Evolutionary conservation across 1,139 yeast genomes (phyloP).

Genomic region (Groenewaldozyma auringiensis): DNA sequence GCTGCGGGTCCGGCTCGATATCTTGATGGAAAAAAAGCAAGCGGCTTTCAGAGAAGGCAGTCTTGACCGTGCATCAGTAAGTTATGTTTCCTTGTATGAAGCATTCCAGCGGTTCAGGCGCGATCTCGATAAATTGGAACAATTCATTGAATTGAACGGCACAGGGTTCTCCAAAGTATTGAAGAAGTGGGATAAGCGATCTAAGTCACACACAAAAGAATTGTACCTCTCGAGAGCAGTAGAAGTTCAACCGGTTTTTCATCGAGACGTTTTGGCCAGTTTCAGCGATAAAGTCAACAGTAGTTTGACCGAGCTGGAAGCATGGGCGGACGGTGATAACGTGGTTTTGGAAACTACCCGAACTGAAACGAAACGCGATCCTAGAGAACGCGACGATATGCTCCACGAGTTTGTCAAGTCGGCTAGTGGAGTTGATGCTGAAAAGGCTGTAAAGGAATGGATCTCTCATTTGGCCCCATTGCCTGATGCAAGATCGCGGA

Average conservation of each 20-base stretch:
- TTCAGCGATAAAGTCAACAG: slow-evolving; percentile 76
- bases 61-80: slow-evolving; percentile 42
- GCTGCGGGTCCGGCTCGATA: slow-evolving; percentile 63
- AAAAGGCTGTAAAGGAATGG: slow-evolving; percentile 30
- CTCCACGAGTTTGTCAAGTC: slow-evolving; percentile 60
- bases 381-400: slow-evolving; percentile 44
- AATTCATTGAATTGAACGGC: slow-evolving; percentile 87
- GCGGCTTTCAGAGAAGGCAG: slow-evolving; percentile 44
- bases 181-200: slow-evolving; percentile 96
- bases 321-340: slow-evolving; percentile 70
- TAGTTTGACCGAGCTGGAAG: slow-evolving; percentile 74
- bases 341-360: slow-evolving; percentile 26
- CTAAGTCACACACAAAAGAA: slow-evolving; percentile 91
- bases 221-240: slow-evolving; percentile 86
- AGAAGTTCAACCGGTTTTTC: slow-evolving; percentile 93
- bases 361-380: slow-evolving; percentile 11
- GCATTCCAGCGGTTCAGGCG: slow-evolving; percentile 85
- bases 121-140: slow-evolving; percentile 80
- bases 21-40: slow-evolving; percentile 62
- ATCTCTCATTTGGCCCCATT: slow-evolving; percentile 44
- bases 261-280: slow-evolving; percentile 77
- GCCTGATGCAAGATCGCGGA: slow-evolving; percentile 38
- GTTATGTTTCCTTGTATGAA: slow-evolving; percentile 65
- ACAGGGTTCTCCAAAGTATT: slow-evolving; percentile 92
- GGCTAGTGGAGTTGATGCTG: slow-evolving; percentile 29